Evolutionary conservation across 2,329 filamentous ascomycete genomes (phyloP).

Genomic region (Ascochyta lentis): DNA sequence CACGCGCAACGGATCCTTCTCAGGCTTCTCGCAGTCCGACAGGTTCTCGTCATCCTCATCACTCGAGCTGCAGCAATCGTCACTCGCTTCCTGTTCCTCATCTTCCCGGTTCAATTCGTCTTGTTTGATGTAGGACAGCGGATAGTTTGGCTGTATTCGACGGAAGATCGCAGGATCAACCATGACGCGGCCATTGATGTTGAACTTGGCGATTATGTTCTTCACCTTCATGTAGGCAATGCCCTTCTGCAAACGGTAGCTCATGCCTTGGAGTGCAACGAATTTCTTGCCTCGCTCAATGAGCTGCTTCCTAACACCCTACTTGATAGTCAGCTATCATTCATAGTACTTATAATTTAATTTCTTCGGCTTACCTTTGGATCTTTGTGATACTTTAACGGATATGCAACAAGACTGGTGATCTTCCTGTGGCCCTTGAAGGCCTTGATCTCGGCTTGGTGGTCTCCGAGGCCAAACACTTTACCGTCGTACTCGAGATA

Average conservation of each 20-base stretch:
- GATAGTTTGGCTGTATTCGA: conserved; percentile 85
- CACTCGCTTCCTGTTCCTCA: conserved; percentile 58
- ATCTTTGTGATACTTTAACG: conserved; percentile 80
- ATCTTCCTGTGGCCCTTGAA: conserved; percentile 88
- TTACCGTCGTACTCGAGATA: conserved; percentile 93
- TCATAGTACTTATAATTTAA: not conserved
- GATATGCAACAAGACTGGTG: conserved; percentile 76
- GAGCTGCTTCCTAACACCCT: conserved; percentile 67
- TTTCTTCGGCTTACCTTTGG: conserved; percentile 52
- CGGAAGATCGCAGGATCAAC: conserved; percentile 83
- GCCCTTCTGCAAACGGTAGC: conserved; percentile 83
- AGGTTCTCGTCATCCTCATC: conserved; percentile 32
- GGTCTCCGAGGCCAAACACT: conserved; percentile 76
- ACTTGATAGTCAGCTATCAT: not conserved
- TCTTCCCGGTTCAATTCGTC: conserved; percentile 69
- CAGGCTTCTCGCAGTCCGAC: conserved; percentile 43
- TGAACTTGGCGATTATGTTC: conserved; percentile 76
- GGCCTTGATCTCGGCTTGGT: conserved; percentile 71
- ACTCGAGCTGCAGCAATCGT: conserved; percentile 49
- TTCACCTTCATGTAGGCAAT: conserved; percentile 87
- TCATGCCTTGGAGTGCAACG: conserved; percentile 77
- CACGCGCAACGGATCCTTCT: conserved; percentile 46
- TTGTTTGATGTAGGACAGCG: conserved; percentile 74
- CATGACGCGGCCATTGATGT: conserved; percentile 88
- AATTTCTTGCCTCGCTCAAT: conserved; percentile 86